Percentiles rank a stretch among this genome's conserved stretches.
Conservation (phyloP, 106 monocot genomes). For the Acorus calamus region DNA sequence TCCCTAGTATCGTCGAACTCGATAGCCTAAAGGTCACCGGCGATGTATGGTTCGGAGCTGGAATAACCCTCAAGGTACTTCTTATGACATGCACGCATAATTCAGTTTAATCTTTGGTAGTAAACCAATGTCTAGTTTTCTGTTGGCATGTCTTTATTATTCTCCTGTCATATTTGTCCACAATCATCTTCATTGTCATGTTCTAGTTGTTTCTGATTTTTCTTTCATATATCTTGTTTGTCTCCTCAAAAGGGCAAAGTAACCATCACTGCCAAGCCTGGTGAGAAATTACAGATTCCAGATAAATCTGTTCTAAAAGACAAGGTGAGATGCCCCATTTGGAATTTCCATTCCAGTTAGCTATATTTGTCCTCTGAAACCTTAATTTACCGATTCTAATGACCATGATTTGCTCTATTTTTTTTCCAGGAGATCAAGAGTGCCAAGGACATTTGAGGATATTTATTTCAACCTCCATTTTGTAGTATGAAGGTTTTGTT, state of each 20-base stretch:
- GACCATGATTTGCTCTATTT: not conserved
- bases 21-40: constrained; percentile 91
- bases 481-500: too few relatives aligned
- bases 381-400: too few relatives aligned
- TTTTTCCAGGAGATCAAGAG: constrained; percentile 32
- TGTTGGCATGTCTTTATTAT: too few relatives aligned
- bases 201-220: too few relatives aligned
- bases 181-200: too few relatives aligned
- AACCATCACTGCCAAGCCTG: constrained; percentile 33
- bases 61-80: constrained; percentile 71
- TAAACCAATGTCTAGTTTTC: too few relatives aligned
- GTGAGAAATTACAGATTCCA: constrained; percentile 53
- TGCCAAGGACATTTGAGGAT: constrained; percentile 33
- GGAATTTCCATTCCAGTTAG: too few relatives aligned
- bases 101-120: not conserved
- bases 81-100: not conserved
- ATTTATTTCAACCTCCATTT: too few relatives aligned
- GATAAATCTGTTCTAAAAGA: constrained; percentile 51
- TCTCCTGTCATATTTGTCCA: too few relatives aligned
- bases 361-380: too few relatives aligned
- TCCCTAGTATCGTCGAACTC: constrained; percentile 93
- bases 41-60: constrained; percentile 84
- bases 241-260: constrained; percentile 47
- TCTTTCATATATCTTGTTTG: not conserved
- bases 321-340: constrained; percentile 29